Conservation (phyloP, 139 green algal genomes). For the Tetradesmus lagerheimii region DNA sequence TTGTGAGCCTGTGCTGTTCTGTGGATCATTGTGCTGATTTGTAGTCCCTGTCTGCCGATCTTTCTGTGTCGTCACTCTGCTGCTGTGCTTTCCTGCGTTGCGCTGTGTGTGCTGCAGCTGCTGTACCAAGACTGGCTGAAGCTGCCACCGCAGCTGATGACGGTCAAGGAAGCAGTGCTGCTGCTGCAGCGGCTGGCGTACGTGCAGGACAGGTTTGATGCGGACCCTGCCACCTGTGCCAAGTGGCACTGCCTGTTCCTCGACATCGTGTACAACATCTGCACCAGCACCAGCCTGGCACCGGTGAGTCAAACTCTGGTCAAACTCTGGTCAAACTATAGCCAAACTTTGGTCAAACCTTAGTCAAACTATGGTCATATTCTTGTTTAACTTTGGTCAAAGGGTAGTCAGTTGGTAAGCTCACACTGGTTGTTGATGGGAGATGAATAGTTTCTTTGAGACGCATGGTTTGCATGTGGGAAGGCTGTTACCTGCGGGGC, state of each 20-base stretch:
- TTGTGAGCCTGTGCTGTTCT: too few species aligned
- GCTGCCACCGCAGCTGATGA: conserved; percentile 60
- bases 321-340: too few species aligned
- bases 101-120: conserved; percentile 36
- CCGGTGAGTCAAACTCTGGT: conserved; percentile 49
- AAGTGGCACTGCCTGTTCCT: conserved; percentile 85
- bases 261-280: conserved; percentile 76
- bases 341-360: not conserved
- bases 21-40: too few species aligned
- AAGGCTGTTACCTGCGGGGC: too few species aligned
- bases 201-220: conserved; percentile 71
- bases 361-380: too few species aligned
- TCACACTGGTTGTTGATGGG: too few species aligned
- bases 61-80: too few species aligned
- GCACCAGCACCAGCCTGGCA: conserved; percentile 45
- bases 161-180: conserved; percentile 85
- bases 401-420: too few species aligned
- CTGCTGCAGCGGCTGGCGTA: conserved; percentile 88
- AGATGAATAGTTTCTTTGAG: too few species aligned
- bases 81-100: not conserved
- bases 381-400: too few species aligned
- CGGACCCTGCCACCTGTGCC: conserved; percentile 35
- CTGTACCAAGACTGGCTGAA: conserved; percentile 59
- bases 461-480: too few species aligned
- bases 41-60: too few species aligned